phyloP scores from a whole-genome alignment of 148 eudicot species.

The Cornus suecica region DNA sequence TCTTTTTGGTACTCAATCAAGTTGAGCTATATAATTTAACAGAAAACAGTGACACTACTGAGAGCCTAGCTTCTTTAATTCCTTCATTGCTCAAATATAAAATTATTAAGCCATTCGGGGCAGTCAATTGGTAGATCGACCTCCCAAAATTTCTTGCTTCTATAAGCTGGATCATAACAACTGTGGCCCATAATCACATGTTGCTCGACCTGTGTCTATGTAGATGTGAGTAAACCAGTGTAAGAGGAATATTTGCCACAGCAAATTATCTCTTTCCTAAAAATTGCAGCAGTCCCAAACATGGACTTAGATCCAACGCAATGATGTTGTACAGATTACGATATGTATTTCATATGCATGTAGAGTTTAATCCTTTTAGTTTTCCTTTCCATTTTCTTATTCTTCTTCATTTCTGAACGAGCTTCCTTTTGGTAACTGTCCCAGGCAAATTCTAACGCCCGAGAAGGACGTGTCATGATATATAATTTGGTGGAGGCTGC shows the following conservation, averaged over 20 bases:
- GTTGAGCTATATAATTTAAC: background rate
- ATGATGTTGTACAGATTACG: background rate
- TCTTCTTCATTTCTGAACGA: background rate
- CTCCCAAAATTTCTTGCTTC: background rate
- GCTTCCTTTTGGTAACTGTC: constrained; percentile 17
- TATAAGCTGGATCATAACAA: background rate
- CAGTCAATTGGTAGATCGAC: background rate
- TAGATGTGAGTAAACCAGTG: background rate
- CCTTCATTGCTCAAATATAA: background rate
- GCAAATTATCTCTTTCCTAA: background rate
- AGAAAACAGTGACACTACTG: background rate
- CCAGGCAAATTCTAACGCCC: constrained; percentile 94
- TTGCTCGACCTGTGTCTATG: background rate
- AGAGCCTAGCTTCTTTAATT: background rate
- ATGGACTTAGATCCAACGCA: background rate
- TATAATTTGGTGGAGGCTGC: constrained; percentile 99
- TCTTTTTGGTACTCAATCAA: background rate
- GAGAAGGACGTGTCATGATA: constrained; percentile 99
- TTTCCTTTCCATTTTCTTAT: background rate
- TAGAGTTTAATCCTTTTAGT: background rate
- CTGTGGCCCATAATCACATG: background rate
- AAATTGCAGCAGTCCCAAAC: background rate
- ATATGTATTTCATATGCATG: constrained; percentile 2
- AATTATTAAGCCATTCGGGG: background rate
- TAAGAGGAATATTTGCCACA: background rate